phyloP scores from a whole-genome alignment of 768 basidiomycete genomes.

The Fomitopsis pulvina region DNA sequence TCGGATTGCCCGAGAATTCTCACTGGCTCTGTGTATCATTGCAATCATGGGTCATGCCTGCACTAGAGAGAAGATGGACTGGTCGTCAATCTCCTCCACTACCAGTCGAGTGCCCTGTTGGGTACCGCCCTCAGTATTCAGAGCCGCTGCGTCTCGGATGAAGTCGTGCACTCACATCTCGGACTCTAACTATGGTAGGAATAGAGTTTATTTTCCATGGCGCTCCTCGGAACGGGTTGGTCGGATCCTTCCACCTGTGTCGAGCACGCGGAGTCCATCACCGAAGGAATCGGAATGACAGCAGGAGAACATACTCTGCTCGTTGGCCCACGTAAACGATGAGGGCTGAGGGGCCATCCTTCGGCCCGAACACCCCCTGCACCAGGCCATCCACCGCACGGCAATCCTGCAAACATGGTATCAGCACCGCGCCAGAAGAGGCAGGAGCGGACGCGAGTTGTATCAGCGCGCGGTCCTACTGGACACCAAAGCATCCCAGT shows the following conservation, averaged over 20 bases:
- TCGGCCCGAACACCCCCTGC: conserved; percentile 39
- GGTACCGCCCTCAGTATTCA: background rate
- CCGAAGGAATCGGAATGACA: background rate
- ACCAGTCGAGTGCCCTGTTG: conserved; percentile 31
- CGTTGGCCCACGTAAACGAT: conserved; percentile 67
- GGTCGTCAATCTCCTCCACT: conserved; percentile 30
- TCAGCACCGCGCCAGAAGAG: conserved; percentile 10
- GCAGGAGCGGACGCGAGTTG: conserved; percentile 4
- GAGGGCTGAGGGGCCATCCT: conserved; percentile 42
- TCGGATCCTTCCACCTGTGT: conserved; percentile 59
- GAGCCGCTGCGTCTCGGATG: background rate
- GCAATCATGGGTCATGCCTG: background rate
- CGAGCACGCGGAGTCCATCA: conserved; percentile 1
- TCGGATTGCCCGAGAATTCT: background rate
- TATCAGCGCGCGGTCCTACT: conserved; percentile 31
- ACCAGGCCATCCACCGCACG: conserved; percentile 51
- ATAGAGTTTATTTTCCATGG: conserved; percentile 57
- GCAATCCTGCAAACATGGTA: conserved; percentile 48
- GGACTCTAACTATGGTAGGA: conserved; percentile 60
- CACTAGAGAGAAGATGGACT: conserved; percentile 12
- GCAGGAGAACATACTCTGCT: conserved; percentile 42
- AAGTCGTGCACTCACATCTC: conserved; percentile 39
- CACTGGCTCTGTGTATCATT: background rate
- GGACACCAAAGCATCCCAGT: conserved; percentile 65
- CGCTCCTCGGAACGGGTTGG: conserved; percentile 51